Evolutionary conservation across 208 protist species (phyloP).

Genomic region (Acanthamoeba comandoni): DNA sequence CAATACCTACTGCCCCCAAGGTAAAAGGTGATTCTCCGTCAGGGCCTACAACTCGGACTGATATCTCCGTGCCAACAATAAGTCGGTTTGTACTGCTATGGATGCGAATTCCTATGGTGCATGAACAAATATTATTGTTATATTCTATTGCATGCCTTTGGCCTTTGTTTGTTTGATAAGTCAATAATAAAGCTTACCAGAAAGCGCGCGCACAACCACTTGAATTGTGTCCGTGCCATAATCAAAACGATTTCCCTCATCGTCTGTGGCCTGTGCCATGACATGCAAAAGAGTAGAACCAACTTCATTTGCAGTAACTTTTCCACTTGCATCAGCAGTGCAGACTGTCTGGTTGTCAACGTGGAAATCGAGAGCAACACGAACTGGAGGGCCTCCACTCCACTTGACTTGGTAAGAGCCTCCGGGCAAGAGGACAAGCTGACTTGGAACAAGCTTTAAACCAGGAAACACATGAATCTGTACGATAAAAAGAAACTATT

Average conservation of each 20-base stretch:
- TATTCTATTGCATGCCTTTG: too few species aligned
- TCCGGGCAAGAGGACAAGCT: conserved; percentile 55
- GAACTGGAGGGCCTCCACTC: conserved; percentile 68
- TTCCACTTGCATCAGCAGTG: conserved; percentile 16
- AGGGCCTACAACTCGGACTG: conserved; percentile 52
- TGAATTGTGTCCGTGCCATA: conserved; percentile 36
- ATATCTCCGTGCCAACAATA: conserved; percentile 61
- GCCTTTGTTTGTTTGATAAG: too few species aligned
- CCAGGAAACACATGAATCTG: conserved; percentile 72
- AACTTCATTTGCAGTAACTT: conserved; percentile 36
- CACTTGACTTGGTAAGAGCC: conserved; percentile 62
- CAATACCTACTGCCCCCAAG: conserved; percentile 47
- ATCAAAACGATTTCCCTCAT: conserved; percentile 42
- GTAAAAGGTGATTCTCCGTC: conserved; percentile 71
- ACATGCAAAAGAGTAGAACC: conserved; percentile 17
- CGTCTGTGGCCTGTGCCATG: conserved; percentile 36
- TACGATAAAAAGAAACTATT: background rate
- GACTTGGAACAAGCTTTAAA: conserved; percentile 4
- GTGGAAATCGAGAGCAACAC: conserved; percentile 31
- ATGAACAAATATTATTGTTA: too few species aligned
- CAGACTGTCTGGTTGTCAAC: conserved; percentile 57
- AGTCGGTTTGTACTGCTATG: conserved; percentile 59
- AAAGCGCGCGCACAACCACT: conserved; percentile 42
- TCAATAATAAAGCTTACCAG: background rate
- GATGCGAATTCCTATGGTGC: conserved; percentile 33